Conservation (phyloP, 352 stramenopile species). For the Globisporangium carolinianum region DNA sequence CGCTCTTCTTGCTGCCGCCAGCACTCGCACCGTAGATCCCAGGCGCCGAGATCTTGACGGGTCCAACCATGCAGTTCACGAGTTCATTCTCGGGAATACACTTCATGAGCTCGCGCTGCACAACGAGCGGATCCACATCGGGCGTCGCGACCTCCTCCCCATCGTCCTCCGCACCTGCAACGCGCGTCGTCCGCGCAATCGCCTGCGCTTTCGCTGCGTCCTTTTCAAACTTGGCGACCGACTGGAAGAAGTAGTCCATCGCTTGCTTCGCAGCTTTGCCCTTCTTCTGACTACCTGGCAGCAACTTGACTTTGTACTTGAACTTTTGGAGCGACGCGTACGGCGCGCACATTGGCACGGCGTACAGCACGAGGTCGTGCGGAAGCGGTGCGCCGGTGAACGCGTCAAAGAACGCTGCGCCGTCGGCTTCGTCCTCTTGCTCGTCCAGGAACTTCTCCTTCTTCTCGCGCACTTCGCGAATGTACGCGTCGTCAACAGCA, state of each 20-base stretch:
- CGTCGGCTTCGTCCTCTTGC: constrained; percentile 75
- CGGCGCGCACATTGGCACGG: constrained; percentile 88
- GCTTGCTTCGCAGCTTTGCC: constrained; percentile 86
- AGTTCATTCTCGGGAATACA: constrained; percentile 85
- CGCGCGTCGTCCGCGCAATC: background rate
- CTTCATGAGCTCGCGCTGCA: constrained; percentile 87
- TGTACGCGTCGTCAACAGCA: constrained; percentile 43
- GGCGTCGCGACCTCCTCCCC: constrained; percentile 29
- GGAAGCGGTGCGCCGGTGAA: constrained; percentile 76
- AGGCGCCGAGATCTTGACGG: constrained; percentile 84
- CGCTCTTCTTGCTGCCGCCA: constrained; percentile 33
- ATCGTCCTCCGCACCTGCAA: background rate
- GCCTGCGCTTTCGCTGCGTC: constrained; percentile 16
- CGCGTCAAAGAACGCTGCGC: constrained; percentile 72
- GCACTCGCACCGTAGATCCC: constrained; percentile 34
- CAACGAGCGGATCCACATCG: constrained; percentile 53
- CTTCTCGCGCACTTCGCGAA: constrained; percentile 70
- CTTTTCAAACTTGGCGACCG: constrained; percentile 68
- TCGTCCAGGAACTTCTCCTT: constrained; percentile 82
- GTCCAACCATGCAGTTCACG: constrained; percentile 86
- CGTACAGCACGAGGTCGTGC: constrained; percentile 84
- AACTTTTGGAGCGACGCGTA: constrained; percentile 82
- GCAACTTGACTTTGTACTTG: constrained; percentile 92
- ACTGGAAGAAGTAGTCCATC: constrained; percentile 78
- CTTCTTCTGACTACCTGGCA: constrained; percentile 85